phyloP scores from a whole-genome alignment of 352 stramenopile genomes.

The Globisporangium spiculum region DNA sequence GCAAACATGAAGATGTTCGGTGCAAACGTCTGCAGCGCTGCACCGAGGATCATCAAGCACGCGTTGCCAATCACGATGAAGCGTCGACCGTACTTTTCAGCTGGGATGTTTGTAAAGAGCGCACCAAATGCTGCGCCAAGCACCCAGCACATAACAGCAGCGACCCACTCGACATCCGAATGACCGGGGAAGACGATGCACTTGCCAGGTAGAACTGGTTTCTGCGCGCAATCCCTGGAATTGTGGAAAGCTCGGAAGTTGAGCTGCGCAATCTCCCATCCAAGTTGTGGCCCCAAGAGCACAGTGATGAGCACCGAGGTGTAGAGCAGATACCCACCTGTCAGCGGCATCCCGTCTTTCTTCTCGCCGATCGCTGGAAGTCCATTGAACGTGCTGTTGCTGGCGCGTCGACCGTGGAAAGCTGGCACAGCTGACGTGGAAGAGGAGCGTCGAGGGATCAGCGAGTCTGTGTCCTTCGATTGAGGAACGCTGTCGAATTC shows the following conservation, averaged over 20 bases:
- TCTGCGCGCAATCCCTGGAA: slow-evolving; percentile 24
- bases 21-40: slow-evolving; percentile 30
- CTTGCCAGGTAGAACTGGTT: slow-evolving; percentile 22
- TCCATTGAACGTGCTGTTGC: slow-evolving; percentile 8
- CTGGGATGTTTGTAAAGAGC: slow-evolving; percentile 28
- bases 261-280: slow-evolving; percentile 44
- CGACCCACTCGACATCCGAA: slow-evolving; percentile 32
- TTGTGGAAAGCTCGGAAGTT: slow-evolving; percentile 44
- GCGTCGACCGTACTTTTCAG: slow-evolving; percentile 34
- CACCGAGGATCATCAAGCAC: slow-evolving; percentile 37
- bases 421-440: slow-evolving; percentile 1
- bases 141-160: slow-evolving; percentile 38
- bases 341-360: slow-evolving; percentile 6
- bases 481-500: not conserved
- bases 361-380: slow-evolving; percentile 10
- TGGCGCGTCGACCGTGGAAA: slow-evolving; percentile 10
- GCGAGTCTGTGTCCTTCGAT: slow-evolving; percentile 11
- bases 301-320: slow-evolving; percentile 34
- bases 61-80: slow-evolving; percentile 31
- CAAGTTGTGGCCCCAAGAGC: slow-evolving; percentile 33
- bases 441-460: slow-evolving; percentile 10
- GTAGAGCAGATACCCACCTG: slow-evolving; percentile 33
- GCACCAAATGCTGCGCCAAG: slow-evolving; percentile 34
- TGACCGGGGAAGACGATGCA: slow-evolving; percentile 44
- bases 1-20: slow-evolving; percentile 38